Conservation (phyloP, 2,329 filamentous ascomycete genomes). For the Pseudogymnoascus sp. region DNA sequence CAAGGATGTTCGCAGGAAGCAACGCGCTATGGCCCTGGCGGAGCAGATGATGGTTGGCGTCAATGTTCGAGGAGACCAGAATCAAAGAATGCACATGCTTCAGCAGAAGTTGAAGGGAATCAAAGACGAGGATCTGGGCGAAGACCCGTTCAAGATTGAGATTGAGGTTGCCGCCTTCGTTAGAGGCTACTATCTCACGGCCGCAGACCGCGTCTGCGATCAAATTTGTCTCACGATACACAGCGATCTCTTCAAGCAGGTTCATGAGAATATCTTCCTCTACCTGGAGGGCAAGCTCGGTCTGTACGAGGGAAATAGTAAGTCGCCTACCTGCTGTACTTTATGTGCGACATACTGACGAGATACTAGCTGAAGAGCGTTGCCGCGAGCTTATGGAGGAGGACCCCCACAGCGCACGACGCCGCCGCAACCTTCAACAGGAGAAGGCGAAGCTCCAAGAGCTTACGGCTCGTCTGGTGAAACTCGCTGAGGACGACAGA, state of each 20-base stretch:
- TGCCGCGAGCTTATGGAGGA: conserved; percentile 15
- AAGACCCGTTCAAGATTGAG: conserved; percentile 53
- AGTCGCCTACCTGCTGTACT: not conserved
- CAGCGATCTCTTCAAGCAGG: conserved; percentile 12
- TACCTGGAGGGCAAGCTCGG: conserved; percentile 16
- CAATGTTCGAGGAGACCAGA: not conserved
- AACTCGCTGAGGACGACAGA: conserved; percentile 10
- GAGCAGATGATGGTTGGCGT: not conserved
- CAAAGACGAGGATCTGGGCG: conserved; percentile 35
- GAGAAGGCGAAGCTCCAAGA: conserved; percentile 12
- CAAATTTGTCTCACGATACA: conserved; percentile 19
- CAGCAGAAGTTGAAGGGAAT: conserved; percentile 11
- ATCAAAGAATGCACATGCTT: not conserved
- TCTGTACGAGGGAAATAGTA: conserved; percentile 12
- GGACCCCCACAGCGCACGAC: conserved; percentile 7
- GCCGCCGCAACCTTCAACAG: not conserved
- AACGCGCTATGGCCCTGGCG: conserved; percentile 39
- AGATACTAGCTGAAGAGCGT: conserved; percentile 9
- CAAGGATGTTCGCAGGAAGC: conserved; percentile 41
- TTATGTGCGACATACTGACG: not conserved
- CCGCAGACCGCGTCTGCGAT: conserved; percentile 58
- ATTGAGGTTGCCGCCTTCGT: conserved; percentile 56
- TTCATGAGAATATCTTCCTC: conserved; percentile 8
- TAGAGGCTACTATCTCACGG: conserved; percentile 62
- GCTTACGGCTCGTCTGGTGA: conserved; percentile 9